Evolutionary conservation across 805 yeast genomes (phyloP).

Genomic region (Ogataea polymorpha): DNA sequence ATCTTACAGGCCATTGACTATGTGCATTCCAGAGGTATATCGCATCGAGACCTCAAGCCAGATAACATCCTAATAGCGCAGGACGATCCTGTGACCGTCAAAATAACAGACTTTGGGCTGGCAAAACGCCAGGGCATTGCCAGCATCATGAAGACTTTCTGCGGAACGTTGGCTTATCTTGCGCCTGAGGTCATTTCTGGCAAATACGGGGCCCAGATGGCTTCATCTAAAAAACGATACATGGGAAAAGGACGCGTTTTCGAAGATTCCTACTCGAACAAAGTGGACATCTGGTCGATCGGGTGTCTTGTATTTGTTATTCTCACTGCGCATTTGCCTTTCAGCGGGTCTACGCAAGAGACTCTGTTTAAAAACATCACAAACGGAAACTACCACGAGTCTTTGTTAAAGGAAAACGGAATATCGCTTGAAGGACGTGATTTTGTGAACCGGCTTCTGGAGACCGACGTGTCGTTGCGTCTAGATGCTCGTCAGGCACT

Average conservation of each 20-base stretch:
- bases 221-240: constrained; percentile 25
- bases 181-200: constrained; percentile 89
- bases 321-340: constrained; percentile 90
- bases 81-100: constrained; percentile 88
- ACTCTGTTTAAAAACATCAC: constrained; percentile 74
- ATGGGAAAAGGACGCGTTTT: constrained; percentile 32
- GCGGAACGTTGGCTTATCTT: constrained; percentile 95
- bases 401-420: constrained; percentile 58
- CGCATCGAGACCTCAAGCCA: constrained; percentile 96
- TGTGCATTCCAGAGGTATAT: constrained; percentile 84
- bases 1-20: constrained; percentile 79
- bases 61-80: constrained; percentile 89
- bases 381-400: constrained; percentile 75
- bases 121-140: constrained; percentile 87
- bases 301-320: constrained; percentile 94
- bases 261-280: constrained; percentile 61
- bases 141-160: constrained; percentile 89
- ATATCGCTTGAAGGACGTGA: constrained; percentile 68
- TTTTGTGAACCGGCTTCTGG: constrained; percentile 67
- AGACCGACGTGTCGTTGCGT: constrained; percentile 71
- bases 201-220: constrained; percentile 40
- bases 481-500: constrained; percentile 76
- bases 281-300: constrained; percentile 97
- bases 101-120: constrained; percentile 93
- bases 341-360: constrained; percentile 89